Evolutionary conservation across 306 rosid genomes (phyloP), one percentile per base, ranked within the genome.

Genomic region (Morella rubra): DNA sequence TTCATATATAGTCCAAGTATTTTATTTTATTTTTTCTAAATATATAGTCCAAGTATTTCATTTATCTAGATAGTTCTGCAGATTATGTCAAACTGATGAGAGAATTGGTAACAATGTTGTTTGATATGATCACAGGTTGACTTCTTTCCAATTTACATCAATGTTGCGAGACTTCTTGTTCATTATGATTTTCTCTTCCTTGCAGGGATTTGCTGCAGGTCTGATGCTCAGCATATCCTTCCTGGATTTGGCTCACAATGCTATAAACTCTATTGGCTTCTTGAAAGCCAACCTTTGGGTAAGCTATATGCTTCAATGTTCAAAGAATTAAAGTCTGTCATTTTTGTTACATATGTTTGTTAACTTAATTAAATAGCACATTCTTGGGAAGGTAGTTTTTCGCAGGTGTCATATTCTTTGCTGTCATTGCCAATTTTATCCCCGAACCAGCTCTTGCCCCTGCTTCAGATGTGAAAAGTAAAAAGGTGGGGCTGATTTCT

Each of bases 151-250:
- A 40, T 58, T 69, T 44, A 18, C 37, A 44, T 4, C 42, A 37
- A 49, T 59, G 32, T 58, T 19, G 13, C 12, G 55, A 14, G 7
- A 24, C 62, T 56, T 42, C 5, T 66, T 42, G 22, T 42, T 5
- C 37, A n/a, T 18, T 54, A 20, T 72, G 72, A 42, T 45, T 45
- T 55, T 69, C 72, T 67, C 66, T 22, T 83, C 24, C 46, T 24
- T 76, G 74, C 84, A 92, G 99, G 98, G 98, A 74, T 95, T 95
- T 86, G 99, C 99, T 50, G 97, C 97, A 66, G 99, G 99, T 79
- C 84, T 95, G 78, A 91, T 95, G 98, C 83, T 95, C 44, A 95
- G 99, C 86, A 95, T 91, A 74, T 95, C 99, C 44, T 93, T 96
- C 89, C 90, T 96, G 52, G 99, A 96, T 84, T 87, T 96, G 73